phyloP scores from a whole-genome alignment of 257 asterid species.

The Solanum medicagineum region DNA sequence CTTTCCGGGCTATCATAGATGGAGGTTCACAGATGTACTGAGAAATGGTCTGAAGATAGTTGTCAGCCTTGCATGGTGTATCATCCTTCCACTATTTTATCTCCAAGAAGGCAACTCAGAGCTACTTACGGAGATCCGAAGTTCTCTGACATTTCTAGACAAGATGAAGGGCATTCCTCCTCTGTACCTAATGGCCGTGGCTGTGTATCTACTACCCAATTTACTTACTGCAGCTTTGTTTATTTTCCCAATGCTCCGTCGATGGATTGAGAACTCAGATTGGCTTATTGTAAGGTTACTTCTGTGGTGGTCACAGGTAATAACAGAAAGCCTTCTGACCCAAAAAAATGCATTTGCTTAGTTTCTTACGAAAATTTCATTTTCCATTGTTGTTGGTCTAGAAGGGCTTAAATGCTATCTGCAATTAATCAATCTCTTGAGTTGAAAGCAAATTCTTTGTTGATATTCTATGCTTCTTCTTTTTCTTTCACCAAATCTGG shows the following conservation, averaged over 20 bases:
- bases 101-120: slow-evolving; percentile 39
- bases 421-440: background rate
- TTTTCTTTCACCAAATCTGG: background rate
- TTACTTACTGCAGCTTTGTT: slow-evolving; percentile 55
- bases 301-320: slow-evolving; percentile 99
- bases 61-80: slow-evolving; percentile 75
- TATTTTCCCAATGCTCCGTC: slow-evolving; percentile 85
- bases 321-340: background rate
- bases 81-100: slow-evolving; percentile 67
- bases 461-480: background rate
- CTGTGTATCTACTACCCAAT: slow-evolving; percentile 74
- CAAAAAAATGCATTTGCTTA: background rate
- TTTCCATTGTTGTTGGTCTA: background rate
- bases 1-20: slow-evolving; percentile 88
- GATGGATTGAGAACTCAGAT: slow-evolving; percentile 93
- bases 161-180: slow-evolving; percentile 81
- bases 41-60: slow-evolving; percentile 69
- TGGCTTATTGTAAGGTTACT: slow-evolving; percentile 80
- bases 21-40: slow-evolving; percentile 65
- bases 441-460: background rate
- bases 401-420: background rate
- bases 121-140: slow-evolving; percentile 22
- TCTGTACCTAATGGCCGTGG: slow-evolving; percentile 65
- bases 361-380: background rate
- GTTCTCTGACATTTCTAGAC: slow-evolving; percentile 50